Evolutionary conservation across 116 monocot species (phyloP).

Genomic region (Iris pallida): DNA sequence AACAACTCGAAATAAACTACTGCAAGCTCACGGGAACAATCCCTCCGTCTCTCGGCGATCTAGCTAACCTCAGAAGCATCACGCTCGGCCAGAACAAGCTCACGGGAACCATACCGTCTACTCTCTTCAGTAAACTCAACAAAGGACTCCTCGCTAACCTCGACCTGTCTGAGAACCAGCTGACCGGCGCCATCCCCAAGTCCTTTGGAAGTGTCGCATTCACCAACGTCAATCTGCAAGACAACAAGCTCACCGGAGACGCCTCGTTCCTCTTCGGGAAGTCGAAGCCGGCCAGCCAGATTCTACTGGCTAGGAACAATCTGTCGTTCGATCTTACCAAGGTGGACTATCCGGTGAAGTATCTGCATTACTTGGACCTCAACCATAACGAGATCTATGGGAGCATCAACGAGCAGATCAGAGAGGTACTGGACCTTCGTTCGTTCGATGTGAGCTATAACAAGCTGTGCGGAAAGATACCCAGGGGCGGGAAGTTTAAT

Average conservation of each 20-base stretch:
- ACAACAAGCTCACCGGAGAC: neutral
- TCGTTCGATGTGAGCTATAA: neutral
- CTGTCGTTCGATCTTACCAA: neutral
- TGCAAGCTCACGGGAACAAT: neutral
- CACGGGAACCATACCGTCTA: neutral
- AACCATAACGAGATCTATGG: neutral
- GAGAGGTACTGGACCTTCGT: neutral
- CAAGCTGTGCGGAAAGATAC: neutral
- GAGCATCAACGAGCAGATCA: neutral
- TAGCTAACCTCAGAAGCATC: neutral
- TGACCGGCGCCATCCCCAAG: neutral
- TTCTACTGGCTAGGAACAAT: neutral
- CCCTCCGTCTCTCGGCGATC: neutral
- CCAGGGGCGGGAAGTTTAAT: neutral
- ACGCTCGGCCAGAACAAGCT: neutral
- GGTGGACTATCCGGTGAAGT: neutral
- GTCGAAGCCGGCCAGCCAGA: neutral
- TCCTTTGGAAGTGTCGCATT: neutral
- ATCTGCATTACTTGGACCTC: neutral
- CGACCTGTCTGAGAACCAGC: neutral
- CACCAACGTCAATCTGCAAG: neutral
- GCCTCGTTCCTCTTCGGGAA: neutral
- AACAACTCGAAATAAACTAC: neutral
- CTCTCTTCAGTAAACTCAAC: conserved; percentile 1
- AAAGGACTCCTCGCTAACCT: neutral